Base-by-base conservation (phyloP, 140 eudicot species). In the Stevia rebaudiana region DNA sequence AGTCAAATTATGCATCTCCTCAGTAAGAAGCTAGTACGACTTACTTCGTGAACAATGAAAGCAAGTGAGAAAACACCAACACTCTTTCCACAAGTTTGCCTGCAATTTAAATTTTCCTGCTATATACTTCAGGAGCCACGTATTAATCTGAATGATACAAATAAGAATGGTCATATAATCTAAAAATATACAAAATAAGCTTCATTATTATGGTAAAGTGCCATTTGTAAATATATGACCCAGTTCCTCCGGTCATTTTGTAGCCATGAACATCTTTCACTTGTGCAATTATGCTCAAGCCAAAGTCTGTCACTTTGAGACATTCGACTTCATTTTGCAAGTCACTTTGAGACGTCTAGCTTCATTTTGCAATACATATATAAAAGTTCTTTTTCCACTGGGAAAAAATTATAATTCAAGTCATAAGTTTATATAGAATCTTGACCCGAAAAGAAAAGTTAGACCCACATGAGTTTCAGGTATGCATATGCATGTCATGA, bases 181-280 rank as follows among this genome's bases (percentile, higher is more conserved):
- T 28, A 28, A 28, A 28, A 1, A 28, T 1, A 28, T 28, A 4
- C 4, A 1, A 1, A 28, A 28, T 1, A 28, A 28, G 4, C 33
- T 28, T 1, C 67, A 28, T 28, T 28, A 28, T 28, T 28, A 1
- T 28, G 2, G 4, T 28, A 4, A 28, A 28, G 4, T 28, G n/a
- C n/a, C n/a, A n/a, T 19, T 43, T 1, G n/a, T n/a, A n/a, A n/a
- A 58, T 84, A 84, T 87, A 84, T 73, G 94, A 76, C 70, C 94
- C 88, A 6, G 94, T 81, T 74, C 94, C 88, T 24, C 94, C 88
- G 3, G 94, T 84, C 94, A 84, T 84, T 76, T 84, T 84, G 70
- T 84, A 84, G 54, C 94, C 88, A 35, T 67, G 58, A 46, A 74
- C 76, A 63, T 84, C 84, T 64, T 82, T 81, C 76, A 80, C 87